A percentile compares a stretch with the other conserved stretches of the same genome.
These are phyloP conservation scores for Botryotinia globosa DNA, from an alignment of 2,329 filamentous ascomycete genomes.

Conservation along the genomic window DNA sequence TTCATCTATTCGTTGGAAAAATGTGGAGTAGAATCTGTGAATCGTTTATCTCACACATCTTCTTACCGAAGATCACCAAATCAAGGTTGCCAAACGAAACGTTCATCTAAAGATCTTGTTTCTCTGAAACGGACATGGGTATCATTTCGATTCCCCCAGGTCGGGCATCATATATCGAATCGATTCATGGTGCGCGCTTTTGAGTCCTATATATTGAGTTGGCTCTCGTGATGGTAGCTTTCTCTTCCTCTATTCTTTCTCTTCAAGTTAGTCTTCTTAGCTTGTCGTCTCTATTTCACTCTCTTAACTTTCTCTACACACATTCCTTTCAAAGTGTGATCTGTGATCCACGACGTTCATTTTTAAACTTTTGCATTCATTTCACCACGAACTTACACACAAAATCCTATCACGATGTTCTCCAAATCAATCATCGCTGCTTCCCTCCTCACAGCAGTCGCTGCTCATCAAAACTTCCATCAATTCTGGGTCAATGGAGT, in stretches of 20 bases:
- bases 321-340: slow-evolving; percentile 15
- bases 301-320: background rate
- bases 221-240: background rate
- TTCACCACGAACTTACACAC: background rate
- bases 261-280: slow-evolving; percentile 16
- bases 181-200: background rate
- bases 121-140: background rate
- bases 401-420: slow-evolving; percentile 32
- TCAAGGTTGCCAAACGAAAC: background rate
- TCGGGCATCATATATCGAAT: background rate
- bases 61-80: background rate
- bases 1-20: background rate
- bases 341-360: slow-evolving; percentile 24
- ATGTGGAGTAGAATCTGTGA: background rate
- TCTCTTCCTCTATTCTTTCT: background rate
- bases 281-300: background rate
- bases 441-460: slow-evolving; percentile 34
- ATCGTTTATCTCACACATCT: slow-evolving; percentile 4
- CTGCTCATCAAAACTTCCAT: slow-evolving; percentile 44
- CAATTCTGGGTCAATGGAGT: slow-evolving; percentile 44
- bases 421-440: slow-evolving; percentile 29
- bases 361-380: slow-evolving; percentile 32
- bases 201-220: slow-evolving; percentile 11
- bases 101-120: slow-evolving; percentile 5
- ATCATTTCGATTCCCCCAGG: background rate